Conservation (phyloP, 768 basidiomycete genomes). For the Amanita jacksonii region DNA sequence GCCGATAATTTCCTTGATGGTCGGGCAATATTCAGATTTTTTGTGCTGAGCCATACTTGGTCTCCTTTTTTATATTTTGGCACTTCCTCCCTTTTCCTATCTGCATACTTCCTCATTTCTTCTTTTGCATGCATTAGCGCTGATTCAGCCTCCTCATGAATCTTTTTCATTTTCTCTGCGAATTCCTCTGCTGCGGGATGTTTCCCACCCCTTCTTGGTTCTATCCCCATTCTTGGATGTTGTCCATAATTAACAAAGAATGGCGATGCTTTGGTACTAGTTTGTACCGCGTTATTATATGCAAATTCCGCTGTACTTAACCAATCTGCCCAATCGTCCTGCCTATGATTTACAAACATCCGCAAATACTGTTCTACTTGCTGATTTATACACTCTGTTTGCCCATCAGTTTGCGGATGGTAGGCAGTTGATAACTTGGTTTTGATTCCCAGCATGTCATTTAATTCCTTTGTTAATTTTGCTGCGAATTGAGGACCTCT, state of each 20-base stretch:
- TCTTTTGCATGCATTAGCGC: not conserved
- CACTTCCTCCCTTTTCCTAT: not conserved
- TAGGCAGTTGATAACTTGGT: conserved; percentile 6
- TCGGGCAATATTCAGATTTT: not conserved
- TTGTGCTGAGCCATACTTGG: not conserved
- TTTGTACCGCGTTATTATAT: conserved; percentile 12
- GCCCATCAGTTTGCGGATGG: conserved; percentile 15
- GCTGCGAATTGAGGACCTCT: no score
- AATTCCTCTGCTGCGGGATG: not conserved
- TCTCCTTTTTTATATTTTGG: not conserved
- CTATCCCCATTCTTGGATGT: no score
- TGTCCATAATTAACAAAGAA: conserved; percentile 7
- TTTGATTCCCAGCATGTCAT: conserved; percentile 9
- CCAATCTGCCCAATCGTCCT: conserved; percentile 10
- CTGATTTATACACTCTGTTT: conserved; percentile 15
- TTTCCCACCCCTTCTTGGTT: not conserved
- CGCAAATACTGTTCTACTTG: conserved; percentile 15
- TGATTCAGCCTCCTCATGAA: not conserved
- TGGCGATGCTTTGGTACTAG: conserved; percentile 10
- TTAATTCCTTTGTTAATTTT: not conserved
- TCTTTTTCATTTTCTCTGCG: not conserved
- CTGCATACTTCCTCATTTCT: not conserved
- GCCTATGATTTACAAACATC: conserved; percentile 12
- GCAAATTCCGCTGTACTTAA: conserved; percentile 12
- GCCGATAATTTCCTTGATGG: not conserved